Base-by-base conservation (phyloP, 352 stramenopile genomes). In the Thalassiosira delicatula region DNA sequence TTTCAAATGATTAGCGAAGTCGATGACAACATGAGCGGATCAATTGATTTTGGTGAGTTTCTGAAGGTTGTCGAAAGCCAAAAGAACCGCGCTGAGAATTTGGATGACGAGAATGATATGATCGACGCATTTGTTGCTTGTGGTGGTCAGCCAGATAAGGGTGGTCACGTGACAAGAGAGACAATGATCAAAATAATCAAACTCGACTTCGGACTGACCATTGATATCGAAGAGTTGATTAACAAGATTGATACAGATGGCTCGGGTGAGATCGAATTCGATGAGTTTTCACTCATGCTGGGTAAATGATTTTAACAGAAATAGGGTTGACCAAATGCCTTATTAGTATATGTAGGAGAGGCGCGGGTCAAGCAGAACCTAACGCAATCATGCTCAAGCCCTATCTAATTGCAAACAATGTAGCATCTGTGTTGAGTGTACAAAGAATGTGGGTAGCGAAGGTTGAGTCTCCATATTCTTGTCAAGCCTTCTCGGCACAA, bases 11-110 rank as follows among this genome's bases (percentile, higher is more conserved):
- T 90, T 35, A 95, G 91, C 19, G 96, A 98, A 61, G 96, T 98
- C 8, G 93, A 96, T 79, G 91, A 96, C 25, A 95, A 96, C 69
- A 96, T 98, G 91, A 98, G 94, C 75, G 96, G 96, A 59, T 96
- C 96, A 57, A 98, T 99, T 75, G 97, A 99, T 79, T 99, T 99
- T 79, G 89, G 94, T 56, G 96, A 98, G 60, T 98, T 99, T 82
- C 88, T 99, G 35, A 93, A 98, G 63, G 96, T 99, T 42, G 98
- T 98, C 61, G 96, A 98, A 81, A 95, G 95, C 44, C 96, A 98
- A 88, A 99, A 99, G 89, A 93, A 98, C 51, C 91, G 95, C 17
- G 96, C 96, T 3, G 83, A 85, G 49, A 95, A 98, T 80, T 97
- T 97, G 70, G 95, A 98, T 83, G 96, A 98, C 71, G 96, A 99